Evolutionary conservation across 805 yeast species (phyloP), one percentile per base, ranked within the genome.

Genomic region (Isabelozyma heimii): DNA sequence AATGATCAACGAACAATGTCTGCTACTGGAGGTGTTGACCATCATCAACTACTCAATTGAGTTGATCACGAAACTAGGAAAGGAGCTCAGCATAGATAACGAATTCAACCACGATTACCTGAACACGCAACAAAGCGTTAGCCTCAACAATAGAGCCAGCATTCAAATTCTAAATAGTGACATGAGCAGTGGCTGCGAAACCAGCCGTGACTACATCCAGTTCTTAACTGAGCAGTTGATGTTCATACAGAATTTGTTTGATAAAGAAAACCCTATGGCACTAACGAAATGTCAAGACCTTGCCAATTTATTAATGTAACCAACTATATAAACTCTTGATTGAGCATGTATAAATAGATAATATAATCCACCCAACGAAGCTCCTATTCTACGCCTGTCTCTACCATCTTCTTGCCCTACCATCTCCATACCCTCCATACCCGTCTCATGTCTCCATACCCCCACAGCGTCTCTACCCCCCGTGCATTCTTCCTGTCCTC

Each of bases 181-280:
- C 24, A 17, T 2, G 24, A 15, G 17, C 7, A 15, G 17, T 30
- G 3, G 35, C 35, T 30, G 15, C 14, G 27, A 40, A 9, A 40
- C 47, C 43, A 48, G 39, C 28, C 45, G 48, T 7, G 56, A 47
- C 27, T 58, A 58, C 28, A 45, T 55, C 26, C 47, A 49, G 16
- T 51, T 43, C 35, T 40, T 58, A 16, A 47, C 50, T 10, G 41
- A 46, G 4, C 49, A 53, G 45, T 44, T 58, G 33, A 43, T 51
- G 10, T 8, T 15, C 14, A 46, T 57, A n/a, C 28, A 42, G n/a
- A 15, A 39, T 5, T 16, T 42, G 26, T 47, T 53, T 24, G 35
- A 46, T 9, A 14, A 37, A n/a, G 49, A 57, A 28, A 45, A 46
- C 12, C 15, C 35, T n/a, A 13, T 14, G 12, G 58, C 59, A 5